Percentiles rank a stretch among this genome's conserved stretches.
phyloP scores from a whole-genome alignment of 75 land plant species.

The Azolla pinnata region DNA sequence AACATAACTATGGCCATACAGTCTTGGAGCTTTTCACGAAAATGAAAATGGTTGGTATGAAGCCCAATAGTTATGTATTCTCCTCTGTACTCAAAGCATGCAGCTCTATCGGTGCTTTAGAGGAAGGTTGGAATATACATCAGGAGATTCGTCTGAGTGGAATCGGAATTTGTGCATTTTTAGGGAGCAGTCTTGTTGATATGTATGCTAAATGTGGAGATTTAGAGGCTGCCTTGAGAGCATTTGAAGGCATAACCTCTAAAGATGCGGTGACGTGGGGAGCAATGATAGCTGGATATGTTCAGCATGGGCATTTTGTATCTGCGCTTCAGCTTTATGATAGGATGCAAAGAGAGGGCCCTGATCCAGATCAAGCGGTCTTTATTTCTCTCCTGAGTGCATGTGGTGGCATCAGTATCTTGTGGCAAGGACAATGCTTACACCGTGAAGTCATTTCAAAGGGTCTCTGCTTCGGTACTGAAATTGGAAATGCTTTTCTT shows the following conservation, averaged over 20 bases:
- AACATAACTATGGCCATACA: constrained; percentile 21
- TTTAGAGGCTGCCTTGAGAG: constrained; percentile 31
- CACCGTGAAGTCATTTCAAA: too few relatives aligned
- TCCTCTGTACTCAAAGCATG: neutral
- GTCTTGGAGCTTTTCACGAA: constrained; percentile 39
- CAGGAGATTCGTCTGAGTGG: constrained; percentile 2
- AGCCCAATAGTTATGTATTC: constrained; percentile 36
- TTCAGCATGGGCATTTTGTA: constrained; percentile 27
- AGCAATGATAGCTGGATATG: constrained; percentile 46
- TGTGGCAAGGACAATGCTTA: too few relatives aligned
- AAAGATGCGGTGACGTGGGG: constrained; percentile 52
- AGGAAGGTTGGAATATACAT: neutral
- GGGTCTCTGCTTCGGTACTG: too few relatives aligned
- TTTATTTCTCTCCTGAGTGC: too few relatives aligned
- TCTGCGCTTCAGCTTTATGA: constrained; percentile 33
- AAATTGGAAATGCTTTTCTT: constrained; percentile 46
- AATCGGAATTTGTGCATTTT: constrained; percentile 9
- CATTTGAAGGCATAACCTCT: constrained; percentile 43
- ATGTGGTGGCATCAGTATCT: too few relatives aligned
- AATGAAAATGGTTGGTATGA: constrained; percentile 30
- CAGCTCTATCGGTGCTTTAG: neutral
- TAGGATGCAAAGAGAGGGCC: too few relatives aligned
- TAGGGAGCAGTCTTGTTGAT: constrained; percentile 47
- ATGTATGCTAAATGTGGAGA: constrained; percentile 49
- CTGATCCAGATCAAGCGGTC: too few relatives aligned